phyloP scores from a whole-genome alignment of 306 rosid genomes.

The Sechiopsis laciniata region DNA sequence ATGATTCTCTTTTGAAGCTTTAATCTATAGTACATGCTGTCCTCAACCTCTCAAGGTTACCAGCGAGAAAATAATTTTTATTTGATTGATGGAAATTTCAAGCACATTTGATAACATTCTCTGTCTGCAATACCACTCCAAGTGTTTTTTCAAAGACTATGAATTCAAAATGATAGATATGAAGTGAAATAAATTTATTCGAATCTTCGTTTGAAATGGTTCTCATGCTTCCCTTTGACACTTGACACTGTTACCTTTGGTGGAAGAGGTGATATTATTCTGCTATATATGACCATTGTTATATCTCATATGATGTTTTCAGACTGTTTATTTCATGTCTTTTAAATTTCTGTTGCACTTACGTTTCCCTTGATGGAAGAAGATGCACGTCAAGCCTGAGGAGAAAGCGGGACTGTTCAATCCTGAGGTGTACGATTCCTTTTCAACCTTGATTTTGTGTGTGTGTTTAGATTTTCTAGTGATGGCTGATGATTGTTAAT shows the following conservation, averaged over 20 bases:
- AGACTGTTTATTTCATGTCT: neutral
- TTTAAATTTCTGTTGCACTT: neutral
- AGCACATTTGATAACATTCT: no score
- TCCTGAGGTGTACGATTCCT: conserved; percentile 60
- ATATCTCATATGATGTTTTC: neutral
- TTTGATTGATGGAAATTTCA: no score
- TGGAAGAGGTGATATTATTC: neutral
- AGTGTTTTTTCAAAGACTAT: neutral
- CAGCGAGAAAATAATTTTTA: no score
- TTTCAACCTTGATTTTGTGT: conserved; percentile 18
- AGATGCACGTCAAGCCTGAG: conserved; percentile 84
- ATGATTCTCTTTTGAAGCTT: neutral
- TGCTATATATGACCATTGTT: neutral
- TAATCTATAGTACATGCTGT: neutral
- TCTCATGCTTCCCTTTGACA: conserved; percentile 4
- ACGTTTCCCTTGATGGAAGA: conserved; percentile 46
- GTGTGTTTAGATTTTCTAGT: conserved; percentile 15
- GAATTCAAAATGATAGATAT: conserved; percentile 1
- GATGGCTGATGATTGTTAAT: conserved; percentile 15
- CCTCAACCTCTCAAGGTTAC: neutral
- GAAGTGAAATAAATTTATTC: no score
- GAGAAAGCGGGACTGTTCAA: conserved; percentile 61
- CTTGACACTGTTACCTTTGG: neutral
- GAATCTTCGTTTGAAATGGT: conserved; percentile 1
- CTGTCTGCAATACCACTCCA: neutral